Evolutionary conservation across 1,139 yeast genomes (phyloP).

Genomic region (Spathaspora sp.): DNA sequence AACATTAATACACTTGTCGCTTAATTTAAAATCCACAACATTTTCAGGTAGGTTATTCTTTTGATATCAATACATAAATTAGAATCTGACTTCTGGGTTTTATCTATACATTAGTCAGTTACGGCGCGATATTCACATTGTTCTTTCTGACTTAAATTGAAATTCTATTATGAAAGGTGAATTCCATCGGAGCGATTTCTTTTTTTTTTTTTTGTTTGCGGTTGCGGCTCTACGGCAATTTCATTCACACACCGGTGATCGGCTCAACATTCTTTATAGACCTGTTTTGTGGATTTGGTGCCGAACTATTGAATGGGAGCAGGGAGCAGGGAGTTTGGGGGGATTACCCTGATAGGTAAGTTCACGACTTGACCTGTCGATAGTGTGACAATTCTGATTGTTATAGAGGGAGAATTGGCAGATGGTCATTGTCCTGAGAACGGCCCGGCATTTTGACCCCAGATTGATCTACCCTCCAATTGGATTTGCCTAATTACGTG

Average conservation of each 20-base stretch:
- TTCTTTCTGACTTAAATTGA: background rate
- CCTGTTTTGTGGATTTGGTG: background rate
- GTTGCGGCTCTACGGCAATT: conserved; percentile 1
- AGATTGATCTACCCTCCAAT: too few species aligned
- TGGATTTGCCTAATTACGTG: too few species aligned
- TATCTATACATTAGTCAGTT: background rate
- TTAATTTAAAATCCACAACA: too few species aligned
- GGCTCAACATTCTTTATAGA: background rate
- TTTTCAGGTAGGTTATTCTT: too few species aligned
- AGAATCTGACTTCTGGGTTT: background rate
- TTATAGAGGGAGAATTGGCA: too few species aligned
- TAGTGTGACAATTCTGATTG: background rate
- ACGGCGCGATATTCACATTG: background rate
- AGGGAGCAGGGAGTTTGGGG: too few species aligned
- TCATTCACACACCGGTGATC: conserved; percentile 1
- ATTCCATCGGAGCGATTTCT: background rate
- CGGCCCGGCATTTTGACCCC: too few species aligned
- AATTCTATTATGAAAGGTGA: background rate
- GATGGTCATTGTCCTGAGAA: too few species aligned
- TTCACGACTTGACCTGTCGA: background rate
- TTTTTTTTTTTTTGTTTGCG: conserved; percentile 1
- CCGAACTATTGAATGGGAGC: background rate
- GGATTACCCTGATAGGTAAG: background rate
- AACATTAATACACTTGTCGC: too few species aligned
- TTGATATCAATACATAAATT: background rate